A percentile compares a stretch with the other conserved stretches of the same genome.
These are phyloP conservation scores for Quercus dentata DNA, from an alignment of 306 rosid species.

Conservation along the genomic window DNA sequence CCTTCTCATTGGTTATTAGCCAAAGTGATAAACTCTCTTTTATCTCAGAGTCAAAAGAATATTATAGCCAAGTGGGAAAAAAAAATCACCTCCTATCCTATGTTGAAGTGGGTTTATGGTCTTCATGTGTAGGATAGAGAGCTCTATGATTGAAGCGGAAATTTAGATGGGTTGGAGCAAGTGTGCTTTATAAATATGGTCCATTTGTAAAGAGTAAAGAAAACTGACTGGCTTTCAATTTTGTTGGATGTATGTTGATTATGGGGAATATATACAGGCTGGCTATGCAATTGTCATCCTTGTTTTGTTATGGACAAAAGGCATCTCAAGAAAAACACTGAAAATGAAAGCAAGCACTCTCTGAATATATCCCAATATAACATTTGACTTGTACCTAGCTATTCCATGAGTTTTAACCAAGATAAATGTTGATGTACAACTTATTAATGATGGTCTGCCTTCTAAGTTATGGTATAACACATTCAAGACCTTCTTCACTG, in stretches of 20 bases:
- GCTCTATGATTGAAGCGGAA: slow-evolving; percentile 8
- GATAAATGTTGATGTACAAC: too few relatives aligned
- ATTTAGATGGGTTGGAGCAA: slow-evolving; percentile 9
- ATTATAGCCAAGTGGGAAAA: neutral
- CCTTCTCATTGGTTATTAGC: slow-evolving; percentile 3
- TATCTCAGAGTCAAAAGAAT: neutral
- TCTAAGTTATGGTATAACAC: too few relatives aligned
- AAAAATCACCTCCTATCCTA: neutral
- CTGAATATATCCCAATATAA: neutral
- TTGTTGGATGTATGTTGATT: neutral
- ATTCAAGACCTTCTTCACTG: too few relatives aligned
- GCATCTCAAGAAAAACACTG: slow-evolving; percentile 12
- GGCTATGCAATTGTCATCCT: slow-evolving; percentile 21
- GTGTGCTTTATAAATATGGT: slow-evolving; percentile 12
- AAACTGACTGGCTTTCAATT: slow-evolving; percentile 14
- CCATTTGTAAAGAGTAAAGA: slow-evolving; percentile 17
- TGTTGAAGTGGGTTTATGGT: neutral
- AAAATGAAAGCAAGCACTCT: neutral
- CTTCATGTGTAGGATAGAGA: neutral
- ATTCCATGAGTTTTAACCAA: too few relatives aligned
- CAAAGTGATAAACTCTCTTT: neutral
- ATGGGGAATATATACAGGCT: slow-evolving; percentile 28
- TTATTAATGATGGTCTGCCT: too few relatives aligned
- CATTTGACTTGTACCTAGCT: too few relatives aligned
- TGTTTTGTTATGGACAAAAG: slow-evolving; percentile 12